phyloP scores from a whole-genome alignment of 306 rosid genomes.

The Fragaria ananassa region DNA sequence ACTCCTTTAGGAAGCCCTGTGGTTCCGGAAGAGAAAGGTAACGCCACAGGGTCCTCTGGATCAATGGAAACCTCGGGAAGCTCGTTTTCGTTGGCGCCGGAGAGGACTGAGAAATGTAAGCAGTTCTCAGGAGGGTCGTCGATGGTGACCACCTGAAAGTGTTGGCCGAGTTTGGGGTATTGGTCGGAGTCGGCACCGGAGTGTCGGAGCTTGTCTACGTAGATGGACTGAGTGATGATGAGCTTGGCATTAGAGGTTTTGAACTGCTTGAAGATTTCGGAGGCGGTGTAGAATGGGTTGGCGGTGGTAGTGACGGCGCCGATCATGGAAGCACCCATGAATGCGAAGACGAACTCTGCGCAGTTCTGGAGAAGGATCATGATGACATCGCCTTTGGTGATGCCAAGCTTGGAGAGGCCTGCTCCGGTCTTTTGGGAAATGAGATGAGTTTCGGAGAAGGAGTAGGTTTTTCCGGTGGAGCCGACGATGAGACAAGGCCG shows the following conservation, averaged over 20 bases:
- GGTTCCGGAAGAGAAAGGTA: constrained; percentile 91
- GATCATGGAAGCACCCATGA: constrained; percentile 69
- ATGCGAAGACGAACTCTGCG: constrained; percentile 61
- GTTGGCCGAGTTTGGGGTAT: constrained; percentile 34
- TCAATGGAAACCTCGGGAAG: constrained; percentile 31
- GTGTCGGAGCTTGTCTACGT: constrained; percentile 55
- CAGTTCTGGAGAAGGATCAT: constrained; percentile 79
- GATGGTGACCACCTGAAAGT: constrained; percentile 43
- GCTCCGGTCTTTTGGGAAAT: constrained; percentile 39
- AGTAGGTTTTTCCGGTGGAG: constrained; percentile 49
- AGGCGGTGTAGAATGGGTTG: constrained; percentile 66
- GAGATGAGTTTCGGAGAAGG: constrained; percentile 52
- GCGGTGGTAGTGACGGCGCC: constrained; percentile 81
- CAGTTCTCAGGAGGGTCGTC: constrained; percentile 71
- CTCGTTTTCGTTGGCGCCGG: constrained; percentile 44
- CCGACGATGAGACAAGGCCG: constrained; percentile 69
- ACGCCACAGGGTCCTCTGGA: constrained; percentile 55
- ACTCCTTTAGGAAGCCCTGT: constrained; percentile 89
- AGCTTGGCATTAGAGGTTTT: constrained; percentile 45
- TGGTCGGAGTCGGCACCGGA: neutral
- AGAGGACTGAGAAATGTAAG: constrained; percentile 58
- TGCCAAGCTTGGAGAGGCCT: constrained; percentile 51
- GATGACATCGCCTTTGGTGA: constrained; percentile 58
- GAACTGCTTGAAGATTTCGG: constrained; percentile 69
- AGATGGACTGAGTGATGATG: constrained; percentile 57